These are phyloP conservation scores for Clavispora santaluciae DNA, from an alignment of 805 yeast species.

Conservation along the genomic window DNA sequence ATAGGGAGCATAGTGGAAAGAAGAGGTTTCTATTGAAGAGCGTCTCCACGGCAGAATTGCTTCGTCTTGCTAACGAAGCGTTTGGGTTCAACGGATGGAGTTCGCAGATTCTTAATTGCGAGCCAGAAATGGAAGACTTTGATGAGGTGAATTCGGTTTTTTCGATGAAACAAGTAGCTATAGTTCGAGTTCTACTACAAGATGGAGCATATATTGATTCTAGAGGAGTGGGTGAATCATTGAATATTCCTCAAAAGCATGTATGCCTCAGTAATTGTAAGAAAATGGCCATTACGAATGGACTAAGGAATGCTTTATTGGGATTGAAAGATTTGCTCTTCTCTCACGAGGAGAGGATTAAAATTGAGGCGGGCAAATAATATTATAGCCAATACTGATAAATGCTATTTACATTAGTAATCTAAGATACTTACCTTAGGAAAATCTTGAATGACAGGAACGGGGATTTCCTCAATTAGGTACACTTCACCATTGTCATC, in stretches of 20 bases:
- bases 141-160: slow-evolving; percentile 18
- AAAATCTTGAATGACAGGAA: slow-evolving; percentile 62
- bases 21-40: background rate
- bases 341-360: slow-evolving; percentile 20
- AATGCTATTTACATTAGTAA: slow-evolving; percentile 31
- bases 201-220: slow-evolving; percentile 41
- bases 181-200: slow-evolving; percentile 31
- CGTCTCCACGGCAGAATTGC: slow-evolving; percentile 9
- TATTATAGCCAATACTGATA: background rate
- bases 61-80: slow-evolving; percentile 43
- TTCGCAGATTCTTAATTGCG: slow-evolving; percentile 31
- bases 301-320: slow-evolving; percentile 38
- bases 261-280: slow-evolving; percentile 35
- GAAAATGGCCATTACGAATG: slow-evolving; percentile 47
- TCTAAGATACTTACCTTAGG: slow-evolving; percentile 56
- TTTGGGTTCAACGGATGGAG: slow-evolving; percentile 61
- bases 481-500: slow-evolving; percentile 87
- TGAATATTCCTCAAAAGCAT: slow-evolving; percentile 28
- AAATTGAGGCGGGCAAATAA: background rate
- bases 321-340: slow-evolving; percentile 25
- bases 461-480: slow-evolving; percentile 68
- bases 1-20: slow-evolving; percentile 10
- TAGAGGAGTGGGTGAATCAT: slow-evolving; percentile 37
- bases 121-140: slow-evolving; percentile 14
- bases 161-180: slow-evolving; percentile 23